Conservation (phyloP, 2,329 filamentous ascomycete genomes). For the Colletotrichum acutatum region DNA sequence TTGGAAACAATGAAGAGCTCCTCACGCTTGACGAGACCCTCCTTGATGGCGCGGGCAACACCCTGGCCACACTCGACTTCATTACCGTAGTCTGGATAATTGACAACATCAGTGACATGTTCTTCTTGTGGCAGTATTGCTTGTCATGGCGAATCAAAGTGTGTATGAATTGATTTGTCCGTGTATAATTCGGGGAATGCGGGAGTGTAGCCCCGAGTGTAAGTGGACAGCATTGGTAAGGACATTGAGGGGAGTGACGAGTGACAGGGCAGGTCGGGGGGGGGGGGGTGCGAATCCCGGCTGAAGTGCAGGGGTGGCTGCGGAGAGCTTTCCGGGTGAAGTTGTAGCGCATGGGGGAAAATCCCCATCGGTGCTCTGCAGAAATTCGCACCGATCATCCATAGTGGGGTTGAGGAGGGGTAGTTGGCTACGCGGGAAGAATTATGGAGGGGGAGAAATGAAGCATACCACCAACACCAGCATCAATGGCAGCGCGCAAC, state of each 20-base stretch:
- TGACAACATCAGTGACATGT: slow-evolving; percentile 1
- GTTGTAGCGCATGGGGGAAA: slow-evolving; percentile 19
- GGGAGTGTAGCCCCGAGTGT: slow-evolving; percentile 14
- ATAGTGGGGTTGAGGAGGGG: slow-evolving; percentile 37
- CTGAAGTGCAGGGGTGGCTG: slow-evolving; percentile 9
- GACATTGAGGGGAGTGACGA: not conserved
- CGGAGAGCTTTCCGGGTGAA: slow-evolving; percentile 32
- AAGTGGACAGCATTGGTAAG: not conserved
- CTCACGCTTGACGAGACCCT: slow-evolving; percentile 83
- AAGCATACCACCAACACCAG: slow-evolving; percentile 7
- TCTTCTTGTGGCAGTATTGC: no score
- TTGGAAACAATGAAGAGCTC: slow-evolving; percentile 94
- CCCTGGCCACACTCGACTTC: slow-evolving; percentile 83
- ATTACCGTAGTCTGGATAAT: slow-evolving; percentile 78
- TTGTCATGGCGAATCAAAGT: not conserved
- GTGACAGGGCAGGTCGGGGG: not conserved
- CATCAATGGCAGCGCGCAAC: not conserved
- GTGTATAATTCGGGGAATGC: slow-evolving; percentile 12
- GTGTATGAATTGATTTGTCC: not conserved
- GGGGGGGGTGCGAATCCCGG: slow-evolving; percentile 5
- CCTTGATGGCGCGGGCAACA: slow-evolving; percentile 81
- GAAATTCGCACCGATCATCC: slow-evolving; percentile 21
- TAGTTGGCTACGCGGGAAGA: slow-evolving; percentile 11
- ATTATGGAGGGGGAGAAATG: slow-evolving; percentile 9
- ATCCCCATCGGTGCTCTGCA: not conserved